Evolutionary conservation across 345 rosid species (phyloP), one percentile per base, ranked within the genome.

Genomic region (Excoecaria cochinchinensis): DNA sequence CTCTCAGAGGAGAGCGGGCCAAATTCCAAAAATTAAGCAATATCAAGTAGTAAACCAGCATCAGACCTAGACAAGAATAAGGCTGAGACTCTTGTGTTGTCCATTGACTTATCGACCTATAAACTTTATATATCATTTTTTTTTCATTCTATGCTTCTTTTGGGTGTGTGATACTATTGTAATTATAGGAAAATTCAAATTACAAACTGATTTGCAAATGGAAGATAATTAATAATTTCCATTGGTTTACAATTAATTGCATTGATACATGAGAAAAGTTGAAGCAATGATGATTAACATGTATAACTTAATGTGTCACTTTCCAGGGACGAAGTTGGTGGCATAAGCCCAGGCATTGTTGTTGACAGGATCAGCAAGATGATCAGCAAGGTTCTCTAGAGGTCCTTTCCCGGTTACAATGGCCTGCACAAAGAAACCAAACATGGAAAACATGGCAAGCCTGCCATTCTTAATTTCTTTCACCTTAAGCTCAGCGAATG

Each of bases 261-360:
- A 22, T 36, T 69, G 44, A 60, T 21, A 51, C 44, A 76, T 8
- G 44, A 51, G 8, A 38, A 50, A 67, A 40, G 24, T 52, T 61
- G 8, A 50, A 36, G 17, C 21, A 53, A 4, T 13, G 21, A 69
- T 58, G 8, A 24, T 19, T 65, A 46, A 31, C 9, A 11, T 0
- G 31, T 15, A 63, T 31, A 58, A 17, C 19, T 31, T 22, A 19
- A 36, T 21, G 36, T 40, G 40, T 59, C 80, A 85, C 75, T 89
- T 85, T 63, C 88, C 89, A 24, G 88, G 88, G 39, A 77, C 89
- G 40, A 85, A 82, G 83, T 87, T 87, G 72, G 88, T 87, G 22
- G 92, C 89, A 50, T 53, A 83, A 63, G 86, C 78, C 88, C 83
- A 83, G 9, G 87, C 89, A 71, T 84, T 83, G 85, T 86, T 84